These are phyloP conservation scores for Corniculantispora saksenae DNA, from an alignment of 2,329 filamentous ascomycete species.

Conservation along the genomic window DNA sequence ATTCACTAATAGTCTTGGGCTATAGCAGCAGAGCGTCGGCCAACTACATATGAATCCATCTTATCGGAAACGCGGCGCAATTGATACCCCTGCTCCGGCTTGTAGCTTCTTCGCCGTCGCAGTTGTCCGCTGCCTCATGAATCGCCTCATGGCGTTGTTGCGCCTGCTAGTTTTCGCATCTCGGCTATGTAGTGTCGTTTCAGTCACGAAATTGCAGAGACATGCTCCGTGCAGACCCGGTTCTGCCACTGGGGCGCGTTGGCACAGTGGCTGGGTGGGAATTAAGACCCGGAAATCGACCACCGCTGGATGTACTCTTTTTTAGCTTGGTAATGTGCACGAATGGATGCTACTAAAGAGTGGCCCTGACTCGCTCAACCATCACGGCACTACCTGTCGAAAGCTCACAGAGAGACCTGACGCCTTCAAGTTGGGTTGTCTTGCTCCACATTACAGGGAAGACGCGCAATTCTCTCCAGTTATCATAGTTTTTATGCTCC, in stretches of 20 bases:
- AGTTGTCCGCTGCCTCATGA: not conserved
- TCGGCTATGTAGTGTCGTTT: not conserved
- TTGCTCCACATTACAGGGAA: not conserved
- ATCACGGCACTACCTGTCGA: not conserved
- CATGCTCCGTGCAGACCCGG: not conserved
- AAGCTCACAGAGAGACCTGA: not conserved
- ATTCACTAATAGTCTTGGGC: not conserved
- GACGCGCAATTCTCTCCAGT: constrained; percentile 8
- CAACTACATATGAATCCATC: not conserved
- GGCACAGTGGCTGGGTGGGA: not conserved
- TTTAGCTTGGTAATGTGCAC: not conserved
- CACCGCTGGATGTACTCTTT: no score
- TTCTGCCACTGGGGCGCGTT: constrained; percentile 1
- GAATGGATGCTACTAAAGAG: not conserved
- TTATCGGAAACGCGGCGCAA: constrained; percentile 4
- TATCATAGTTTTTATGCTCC: constrained; percentile 1
- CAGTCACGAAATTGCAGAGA: constrained; percentile 7
- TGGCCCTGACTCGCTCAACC: constrained; percentile 1
- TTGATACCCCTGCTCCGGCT: not conserved
- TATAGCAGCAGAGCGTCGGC: not conserved
- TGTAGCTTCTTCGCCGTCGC: not conserved
- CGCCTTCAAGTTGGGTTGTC: not conserved
- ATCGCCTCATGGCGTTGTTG: not conserved
- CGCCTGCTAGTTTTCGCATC: not conserved
- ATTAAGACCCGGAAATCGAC: not conserved